A percentile compares a stretch with the other conserved stretches of the same genome.
phyloP scores from a whole-genome alignment of 768 basidiomycete species.

The Amanita jacksonii region DNA sequence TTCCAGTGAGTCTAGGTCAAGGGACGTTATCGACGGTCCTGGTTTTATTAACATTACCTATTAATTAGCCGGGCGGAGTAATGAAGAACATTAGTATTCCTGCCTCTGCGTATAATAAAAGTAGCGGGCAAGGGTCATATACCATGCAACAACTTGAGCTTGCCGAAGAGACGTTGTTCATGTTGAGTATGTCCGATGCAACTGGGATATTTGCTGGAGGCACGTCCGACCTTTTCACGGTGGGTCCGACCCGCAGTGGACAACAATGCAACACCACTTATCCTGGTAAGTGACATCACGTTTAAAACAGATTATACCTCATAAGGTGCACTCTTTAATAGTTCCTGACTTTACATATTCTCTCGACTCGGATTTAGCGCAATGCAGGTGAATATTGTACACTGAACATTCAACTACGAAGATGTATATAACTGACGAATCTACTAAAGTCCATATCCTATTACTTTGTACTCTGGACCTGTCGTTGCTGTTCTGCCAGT shows the following conservation, averaged over 20 bases:
- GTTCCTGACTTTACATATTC: slow-evolving; percentile 20
- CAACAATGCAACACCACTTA: slow-evolving; percentile 15
- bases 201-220: slow-evolving; percentile 19
- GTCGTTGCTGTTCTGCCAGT: too few relatives aligned
- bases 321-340: slow-evolving; percentile 2
- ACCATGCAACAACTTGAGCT: slow-evolving; percentile 11
- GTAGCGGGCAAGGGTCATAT: slow-evolving; percentile 13
- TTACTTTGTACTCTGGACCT: too few relatives aligned
- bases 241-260: slow-evolving; percentile 13
- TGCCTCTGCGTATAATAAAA: slow-evolving; percentile 10
- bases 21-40: not conserved
- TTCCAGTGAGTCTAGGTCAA: slow-evolving; percentile 15
- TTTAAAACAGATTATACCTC: not conserved
- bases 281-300: slow-evolving; percentile 13
- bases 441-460: too few relatives aligned
- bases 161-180: slow-evolving; percentile 7
- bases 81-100: slow-evolving; percentile 20
- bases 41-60: slow-evolving; percentile 19
- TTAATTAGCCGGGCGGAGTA: slow-evolving; percentile 15
- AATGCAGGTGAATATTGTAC: slow-evolving; percentile 19
- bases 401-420: too few relatives aligned
- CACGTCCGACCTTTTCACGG: slow-evolving; percentile 16
- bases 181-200: slow-evolving; percentile 21
- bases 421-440: too few relatives aligned
- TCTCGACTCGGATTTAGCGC: slow-evolving; percentile 14